Conservation (phyloP, 2,329 filamentous ascomycete genomes). For the Cercospora nicotianae region DNA sequence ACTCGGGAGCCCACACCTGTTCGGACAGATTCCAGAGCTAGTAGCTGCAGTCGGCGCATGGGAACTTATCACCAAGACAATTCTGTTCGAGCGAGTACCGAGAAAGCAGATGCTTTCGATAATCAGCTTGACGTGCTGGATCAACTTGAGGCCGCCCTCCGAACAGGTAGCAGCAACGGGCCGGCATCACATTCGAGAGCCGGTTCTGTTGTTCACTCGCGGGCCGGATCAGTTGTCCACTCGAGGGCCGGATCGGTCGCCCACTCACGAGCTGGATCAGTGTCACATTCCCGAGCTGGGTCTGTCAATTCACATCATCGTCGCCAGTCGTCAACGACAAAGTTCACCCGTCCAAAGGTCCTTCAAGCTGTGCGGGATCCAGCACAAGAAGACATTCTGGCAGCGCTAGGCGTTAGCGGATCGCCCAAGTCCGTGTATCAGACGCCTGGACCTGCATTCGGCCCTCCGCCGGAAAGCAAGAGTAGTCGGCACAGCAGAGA, state of each 20-base stretch:
- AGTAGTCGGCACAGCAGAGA: conserved; percentile 20
- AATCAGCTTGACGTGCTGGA: conserved; percentile 23
- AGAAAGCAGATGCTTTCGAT: conserved; percentile 14
- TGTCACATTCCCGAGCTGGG: conserved; percentile 30
- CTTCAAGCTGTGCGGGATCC: conserved; percentile 33
- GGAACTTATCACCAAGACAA: conserved; percentile 3
- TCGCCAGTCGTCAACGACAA: conserved; percentile 16
- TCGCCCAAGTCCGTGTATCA: conserved; percentile 41
- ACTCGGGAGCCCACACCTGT: conserved; percentile 24
- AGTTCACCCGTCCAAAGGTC: conserved; percentile 29
- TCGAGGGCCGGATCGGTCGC: conserved; percentile 15
- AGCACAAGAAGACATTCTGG: conserved; percentile 40
- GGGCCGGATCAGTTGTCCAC: conserved; percentile 15
- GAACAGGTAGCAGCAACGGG: conserved; percentile 5
- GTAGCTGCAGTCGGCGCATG: conserved; percentile 7
- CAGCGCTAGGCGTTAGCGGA: conserved; percentile 41
- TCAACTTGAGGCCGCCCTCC: conserved; percentile 38
- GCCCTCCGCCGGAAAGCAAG: conserved; percentile 28
- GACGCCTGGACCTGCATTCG: conserved; percentile 41
- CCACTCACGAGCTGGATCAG: conserved; percentile 21
- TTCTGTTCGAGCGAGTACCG: background rate
- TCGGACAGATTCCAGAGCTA: conserved; percentile 15
- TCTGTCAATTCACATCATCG: conserved; percentile 33
- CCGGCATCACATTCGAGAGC: conserved; percentile 2
- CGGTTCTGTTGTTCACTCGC: conserved; percentile 15